Base-by-base conservation (phyloP, 2,329 filamentous ascomycete genomes). In the Epichloe coenophiala region DNA sequence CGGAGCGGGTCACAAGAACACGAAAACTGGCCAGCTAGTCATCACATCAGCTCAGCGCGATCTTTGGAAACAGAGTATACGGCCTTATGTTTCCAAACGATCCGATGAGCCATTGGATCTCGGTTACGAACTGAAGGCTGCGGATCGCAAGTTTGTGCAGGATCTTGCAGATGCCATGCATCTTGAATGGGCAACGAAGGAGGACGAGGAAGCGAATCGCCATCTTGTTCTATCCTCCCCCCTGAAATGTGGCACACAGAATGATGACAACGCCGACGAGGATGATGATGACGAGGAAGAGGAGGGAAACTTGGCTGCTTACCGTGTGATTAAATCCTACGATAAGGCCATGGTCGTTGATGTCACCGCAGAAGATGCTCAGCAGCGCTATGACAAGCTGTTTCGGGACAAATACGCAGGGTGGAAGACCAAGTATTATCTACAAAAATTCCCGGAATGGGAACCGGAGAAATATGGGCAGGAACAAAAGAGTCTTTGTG, bases 351-450 rank as follows among this genome's bases (percentile, higher is more conserved):
- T 86, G 60, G 80, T 95, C 23, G 75, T 93, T 39, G 90, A 97
- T 59, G 68, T 88, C 45, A 84, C 85, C 2, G 71, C 83, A 1
- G 86, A 89, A 57, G 86, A 95, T 60, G 85, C 85, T 15, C 83
- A 93, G 64, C 76, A 80, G 47, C 79, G 84, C 17, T 86, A 91
- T 66, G 80, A 95, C 59, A 77, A 84, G 63, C 84, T 93, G 59
- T 98, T 98, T 65, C 82, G 96, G 59, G 73, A 86, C 57, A 95
- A 94, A 63, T 97, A 97, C 63, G 74, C 82, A 54, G 79, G 83
- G 51, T 98, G 93, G 93, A 98, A 96, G 71, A 84, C 94, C 65
- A 83, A 86, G 54, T 95, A 98, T 68, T 98, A 98, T 68, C 74
- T 79, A 56, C 80, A 81, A 51, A 98, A 97, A 65, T 96, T 96